These are phyloP conservation scores for Litchi chinensis DNA, from an alignment of 345 rosid genomes.

Conservation along the genomic window DNA sequence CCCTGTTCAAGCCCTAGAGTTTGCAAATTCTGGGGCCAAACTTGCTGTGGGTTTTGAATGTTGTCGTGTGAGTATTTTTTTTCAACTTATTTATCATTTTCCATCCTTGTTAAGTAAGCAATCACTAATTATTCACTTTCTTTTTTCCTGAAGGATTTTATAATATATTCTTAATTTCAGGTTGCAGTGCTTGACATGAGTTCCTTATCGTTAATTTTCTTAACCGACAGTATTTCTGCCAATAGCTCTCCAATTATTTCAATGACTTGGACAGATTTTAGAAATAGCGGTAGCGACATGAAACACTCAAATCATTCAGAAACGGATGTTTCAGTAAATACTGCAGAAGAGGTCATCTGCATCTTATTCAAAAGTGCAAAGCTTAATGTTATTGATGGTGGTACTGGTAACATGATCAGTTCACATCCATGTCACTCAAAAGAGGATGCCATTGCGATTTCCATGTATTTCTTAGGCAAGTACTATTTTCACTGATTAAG, in stretches of 20 bases:
- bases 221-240: constrained; percentile 31
- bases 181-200: constrained; percentile 51
- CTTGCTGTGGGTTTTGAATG: constrained; percentile 53
- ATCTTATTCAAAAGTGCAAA: constrained; percentile 42
- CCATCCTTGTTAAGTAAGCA: constrained; percentile 4
- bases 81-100: constrained; percentile 8
- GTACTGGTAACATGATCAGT: constrained; percentile 35
- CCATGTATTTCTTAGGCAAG: constrained; percentile 53
- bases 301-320: constrained; percentile 30
- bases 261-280: constrained; percentile 35
- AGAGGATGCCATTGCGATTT: constrained; percentile 37
- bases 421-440: constrained; percentile 39
- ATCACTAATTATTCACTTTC: background rate
- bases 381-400: constrained; percentile 33
- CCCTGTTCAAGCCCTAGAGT: constrained; percentile 39
- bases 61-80: constrained; percentile 41
- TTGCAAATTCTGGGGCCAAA: constrained; percentile 39
- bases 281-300: constrained; percentile 19
- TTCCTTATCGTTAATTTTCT: constrained; percentile 43
- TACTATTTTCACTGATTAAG: background rate
- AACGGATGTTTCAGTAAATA: constrained; percentile 30
- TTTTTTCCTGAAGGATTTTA: background rate
- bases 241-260: constrained; percentile 39
- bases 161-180: constrained; percentile 35
- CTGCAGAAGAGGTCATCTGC: constrained; percentile 32